Evolutionary conservation across 306 rosid genomes (phyloP).

Genomic region (Pueraria montana): DNA sequence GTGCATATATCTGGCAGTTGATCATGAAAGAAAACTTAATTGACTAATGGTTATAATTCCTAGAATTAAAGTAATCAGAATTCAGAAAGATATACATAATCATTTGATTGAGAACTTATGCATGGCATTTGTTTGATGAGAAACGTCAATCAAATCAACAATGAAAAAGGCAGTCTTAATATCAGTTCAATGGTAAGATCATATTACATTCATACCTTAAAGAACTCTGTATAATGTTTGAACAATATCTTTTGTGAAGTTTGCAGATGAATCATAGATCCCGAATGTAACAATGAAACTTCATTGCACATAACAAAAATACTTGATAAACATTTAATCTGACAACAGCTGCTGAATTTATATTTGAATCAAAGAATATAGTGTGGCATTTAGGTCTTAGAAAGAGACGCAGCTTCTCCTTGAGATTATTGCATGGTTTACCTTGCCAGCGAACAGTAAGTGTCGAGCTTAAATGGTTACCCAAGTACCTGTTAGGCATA

Average conservation of each 20-base stretch:
- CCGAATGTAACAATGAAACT: slow-evolving; percentile 78
- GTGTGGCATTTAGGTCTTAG: slow-evolving; percentile 92
- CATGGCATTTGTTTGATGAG: slow-evolving; percentile 4
- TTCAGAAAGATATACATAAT: slow-evolving; percentile 25
- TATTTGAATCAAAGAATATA: slow-evolving; percentile 82
- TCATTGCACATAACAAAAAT: slow-evolving; percentile 86
- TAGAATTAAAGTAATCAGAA: too few relatives aligned
- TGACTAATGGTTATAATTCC: slow-evolving; percentile 8
- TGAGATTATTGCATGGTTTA: slow-evolving; percentile 64
- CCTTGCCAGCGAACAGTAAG: slow-evolving; percentile 83
- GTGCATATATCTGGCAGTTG: slow-evolving; percentile 70
- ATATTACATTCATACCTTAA: slow-evolving; percentile 62
- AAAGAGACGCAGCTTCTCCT: slow-evolving; percentile 68
- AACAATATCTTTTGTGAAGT: slow-evolving; percentile 50
- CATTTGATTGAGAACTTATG: slow-evolving; percentile 3
- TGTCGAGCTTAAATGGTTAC: slow-evolving; percentile 72
- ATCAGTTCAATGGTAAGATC: slow-evolving; percentile 28
- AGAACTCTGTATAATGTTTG: slow-evolving; percentile 61
- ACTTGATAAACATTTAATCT: slow-evolving; percentile 79
- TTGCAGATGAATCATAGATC: slow-evolving; percentile 73
- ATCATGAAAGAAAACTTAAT: slow-evolving; percentile 37
- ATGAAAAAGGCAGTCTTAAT: slow-evolving; percentile 13
- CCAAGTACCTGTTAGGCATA: slow-evolving; percentile 72
- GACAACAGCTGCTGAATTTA: slow-evolving; percentile 86
- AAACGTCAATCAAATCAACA: slow-evolving; percentile 38